Evolutionary conservation across 1,284 basidiomycete genomes (phyloP).

Genomic region (Cryptococcus wingfieldii): DNA sequence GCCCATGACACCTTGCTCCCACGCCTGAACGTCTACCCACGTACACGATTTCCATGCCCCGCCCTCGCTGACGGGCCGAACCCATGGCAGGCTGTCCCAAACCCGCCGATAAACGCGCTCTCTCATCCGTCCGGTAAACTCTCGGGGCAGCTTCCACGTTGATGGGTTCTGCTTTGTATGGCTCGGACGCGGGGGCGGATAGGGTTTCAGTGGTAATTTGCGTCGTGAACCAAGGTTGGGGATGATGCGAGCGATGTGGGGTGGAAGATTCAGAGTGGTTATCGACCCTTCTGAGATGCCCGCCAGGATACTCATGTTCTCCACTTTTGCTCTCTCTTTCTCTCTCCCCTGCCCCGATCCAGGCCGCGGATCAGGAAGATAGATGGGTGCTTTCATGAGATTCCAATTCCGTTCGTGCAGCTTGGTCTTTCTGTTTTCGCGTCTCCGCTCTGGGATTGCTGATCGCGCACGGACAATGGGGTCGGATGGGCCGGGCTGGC

Average conservation of each 20-base stretch:
- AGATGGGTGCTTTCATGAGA: slow-evolving; percentile 20
- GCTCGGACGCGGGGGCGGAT: slow-evolving; percentile 20
- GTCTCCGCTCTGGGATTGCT: slow-evolving; percentile 8
- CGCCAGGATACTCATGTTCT: slow-evolving; percentile 22
- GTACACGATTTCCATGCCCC: slow-evolving; percentile 16
- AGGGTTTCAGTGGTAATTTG: slow-evolving; percentile 7
- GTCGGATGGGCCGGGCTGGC: neutral
- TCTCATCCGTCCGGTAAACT: slow-evolving; percentile 20
- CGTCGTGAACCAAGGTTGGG: slow-evolving; percentile 6
- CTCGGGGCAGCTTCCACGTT: slow-evolving; percentile 25
- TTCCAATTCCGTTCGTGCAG: slow-evolving; percentile 13
- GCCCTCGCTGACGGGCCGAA: slow-evolving; percentile 5
- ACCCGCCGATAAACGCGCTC: slow-evolving; percentile 26
- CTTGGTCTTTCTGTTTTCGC: slow-evolving; percentile 6
- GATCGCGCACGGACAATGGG: slow-evolving; percentile 10
- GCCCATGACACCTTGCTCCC: slow-evolving; percentile 1
- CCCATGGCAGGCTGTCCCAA: slow-evolving; percentile 30
- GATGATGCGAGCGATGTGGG: slow-evolving; percentile 16
- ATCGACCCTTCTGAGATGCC: slow-evolving; percentile 1
- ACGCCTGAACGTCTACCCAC: slow-evolving; percentile 12
- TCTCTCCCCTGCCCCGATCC: slow-evolving; percentile 5
- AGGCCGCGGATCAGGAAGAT: slow-evolving; percentile 7
- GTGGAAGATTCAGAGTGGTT: slow-evolving; percentile 5
- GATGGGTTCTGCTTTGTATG: slow-evolving; percentile 25
- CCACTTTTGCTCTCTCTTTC: slow-evolving; percentile 15